Evolutionary conservation across 441 rosid species (phyloP), one percentile per base, ranked within the genome.

Genomic region (Populus tomentosa): DNA sequence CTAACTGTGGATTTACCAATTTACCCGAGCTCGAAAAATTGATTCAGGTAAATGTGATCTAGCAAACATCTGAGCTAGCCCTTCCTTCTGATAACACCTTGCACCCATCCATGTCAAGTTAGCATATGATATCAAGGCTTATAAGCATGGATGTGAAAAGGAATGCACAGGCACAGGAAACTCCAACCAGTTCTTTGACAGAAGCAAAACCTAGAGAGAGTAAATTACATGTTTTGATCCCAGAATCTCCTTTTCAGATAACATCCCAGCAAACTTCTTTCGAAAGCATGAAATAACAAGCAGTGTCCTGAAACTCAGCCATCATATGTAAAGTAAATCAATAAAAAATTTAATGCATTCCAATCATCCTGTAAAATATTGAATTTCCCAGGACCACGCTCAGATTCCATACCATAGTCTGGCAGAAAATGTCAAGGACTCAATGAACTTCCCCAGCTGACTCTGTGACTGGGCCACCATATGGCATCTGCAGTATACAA

Each of bases 11-110:
- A 76, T 77, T 69, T 82, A 80, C 83, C 86, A 84, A 82, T 83
- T 89, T 90, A 96, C 99, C 98, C 89, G 88, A 80, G 85, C 85
- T 81, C 71, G 92, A 87, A 86, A 84, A 77, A 87, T 86, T 67
- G 89, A 80, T 21, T 88, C 79, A 7, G 89, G 85, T 82, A 94
- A 70, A 79, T 80, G 86, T 65, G 91, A 89, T 72, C 85, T 86
- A 72, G 83, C 77, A 85, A 90, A 94, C 79, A 79, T 79, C 86
- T 92, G 89, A 80, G 82, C 90, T 70, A 94, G 75, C 75, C 98
- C 98, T 85, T 91, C 90, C 82, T 77, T 87, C 99, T 96, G 92
- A 73, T 46, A 81, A 83, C 81, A 86, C 85, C 90, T 88, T 89
- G 80, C 78, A 85, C 84, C 77, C 79, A 83, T 81, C 80, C 80